phyloP scores from a whole-genome alignment of 495 filamentous ascomycete genomes.

The Lasiosphaeria hispida region DNA sequence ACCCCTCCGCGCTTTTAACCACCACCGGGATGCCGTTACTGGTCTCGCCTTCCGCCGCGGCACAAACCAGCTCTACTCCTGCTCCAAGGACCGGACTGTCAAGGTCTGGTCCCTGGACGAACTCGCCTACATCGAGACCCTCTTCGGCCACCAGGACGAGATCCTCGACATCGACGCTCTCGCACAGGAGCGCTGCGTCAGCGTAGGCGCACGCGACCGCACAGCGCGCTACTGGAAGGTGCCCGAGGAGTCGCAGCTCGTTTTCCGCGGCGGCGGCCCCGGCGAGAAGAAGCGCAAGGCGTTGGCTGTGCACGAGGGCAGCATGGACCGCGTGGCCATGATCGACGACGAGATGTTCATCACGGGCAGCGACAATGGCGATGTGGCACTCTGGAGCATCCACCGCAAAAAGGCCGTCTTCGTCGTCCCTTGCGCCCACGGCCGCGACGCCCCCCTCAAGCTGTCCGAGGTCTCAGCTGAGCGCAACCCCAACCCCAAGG shows the following conservation, averaged over 20 bases:
- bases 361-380: slow-evolving; percentile 88
- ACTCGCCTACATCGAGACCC: slow-evolving; percentile 86
- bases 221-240: slow-evolving; percentile 98
- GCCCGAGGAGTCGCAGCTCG: slow-evolving; percentile 88
- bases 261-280: slow-evolving; percentile 80
- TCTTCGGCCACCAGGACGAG: slow-evolving; percentile 93
- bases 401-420: slow-evolving; percentile 95
- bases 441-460: slow-evolving; percentile 65
- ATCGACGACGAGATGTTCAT: slow-evolving; percentile 89
- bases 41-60: slow-evolving; percentile 80
- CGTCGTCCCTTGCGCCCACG: slow-evolving; percentile 77
- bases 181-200: slow-evolving; percentile 81
- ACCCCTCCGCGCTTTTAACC: slow-evolving; percentile 78
- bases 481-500: slow-evolving; percentile 50
- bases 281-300: slow-evolving; percentile 52
- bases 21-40: slow-evolving; percentile 85
- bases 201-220: slow-evolving; percentile 81
- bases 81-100: slow-evolving; percentile 78
- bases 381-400: slow-evolving; percentile 79
- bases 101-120: slow-evolving; percentile 74
- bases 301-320: slow-evolving; percentile 64
- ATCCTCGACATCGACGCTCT: slow-evolving; percentile 80
- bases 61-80: slow-evolving; percentile 89
- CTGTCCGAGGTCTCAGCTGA: slow-evolving; percentile 71
- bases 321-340: slow-evolving; percentile 84